These are phyloP conservation scores for Hirsutella minnesotensis DNA, from an alignment of 2,329 filamentous ascomycete species.

Conservation along the genomic window DNA sequence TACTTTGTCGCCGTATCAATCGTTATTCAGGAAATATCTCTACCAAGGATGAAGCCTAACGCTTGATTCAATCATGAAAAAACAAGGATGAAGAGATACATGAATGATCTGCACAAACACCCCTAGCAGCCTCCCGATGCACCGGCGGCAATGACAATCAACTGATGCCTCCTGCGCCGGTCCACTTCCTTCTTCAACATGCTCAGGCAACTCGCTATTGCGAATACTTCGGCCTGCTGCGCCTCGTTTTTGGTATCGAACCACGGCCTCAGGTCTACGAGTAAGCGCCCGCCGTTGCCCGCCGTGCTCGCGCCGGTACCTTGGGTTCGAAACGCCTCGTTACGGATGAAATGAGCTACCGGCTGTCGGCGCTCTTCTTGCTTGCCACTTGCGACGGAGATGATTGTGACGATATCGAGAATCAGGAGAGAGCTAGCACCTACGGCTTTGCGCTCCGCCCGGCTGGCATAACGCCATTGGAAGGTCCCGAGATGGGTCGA, in stretches of 20 bases:
- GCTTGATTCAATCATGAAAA: no score
- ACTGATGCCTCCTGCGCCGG: conserved; percentile 38
- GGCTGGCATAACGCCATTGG: conserved; percentile 43
- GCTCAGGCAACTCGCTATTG: conserved; percentile 42
- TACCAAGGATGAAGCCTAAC: no score
- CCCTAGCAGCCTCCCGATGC: conserved; percentile 11
- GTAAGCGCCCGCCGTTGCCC: conserved; percentile 38
- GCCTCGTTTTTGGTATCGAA: conserved; percentile 18
- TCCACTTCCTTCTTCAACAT: conserved; percentile 59
- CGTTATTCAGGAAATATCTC: no score
- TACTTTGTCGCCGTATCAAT: no score
- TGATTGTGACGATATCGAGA: conserved; percentile 32
- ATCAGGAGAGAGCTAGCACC: conserved; percentile 33
- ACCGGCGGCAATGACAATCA: conserved; percentile 27
- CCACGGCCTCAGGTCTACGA: conserved; percentile 28
- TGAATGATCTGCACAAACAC: no score
- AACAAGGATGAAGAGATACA: no score
- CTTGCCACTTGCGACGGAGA: conserved; percentile 16
- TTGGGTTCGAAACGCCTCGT: conserved; percentile 22
- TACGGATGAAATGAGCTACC: conserved; percentile 33
- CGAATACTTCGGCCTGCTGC: conserved; percentile 33
- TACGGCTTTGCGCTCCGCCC: conserved; percentile 30
- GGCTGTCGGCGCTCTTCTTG: conserved; percentile 16
- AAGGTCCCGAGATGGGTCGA: conserved; percentile 36
- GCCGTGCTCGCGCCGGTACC: conserved; percentile 26